A percentile compares a stretch with the other conserved stretches of the same genome.
Evolutionary conservation across 2,329 filamentous ascomycete species (phyloP).

Genomic region (Nigrospora osmanthi): DNA sequence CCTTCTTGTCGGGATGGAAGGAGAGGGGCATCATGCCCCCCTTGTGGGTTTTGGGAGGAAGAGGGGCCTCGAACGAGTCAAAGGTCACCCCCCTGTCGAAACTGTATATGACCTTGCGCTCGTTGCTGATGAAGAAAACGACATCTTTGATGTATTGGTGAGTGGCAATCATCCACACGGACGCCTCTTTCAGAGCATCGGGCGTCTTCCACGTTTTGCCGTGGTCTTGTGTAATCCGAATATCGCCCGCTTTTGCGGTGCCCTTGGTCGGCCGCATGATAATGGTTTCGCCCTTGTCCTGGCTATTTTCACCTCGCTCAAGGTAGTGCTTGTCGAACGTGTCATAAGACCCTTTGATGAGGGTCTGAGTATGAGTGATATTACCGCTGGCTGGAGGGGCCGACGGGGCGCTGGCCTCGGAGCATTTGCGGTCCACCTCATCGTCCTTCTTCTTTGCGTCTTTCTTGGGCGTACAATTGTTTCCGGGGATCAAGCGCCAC

Average conservation of each 20-base stretch:
- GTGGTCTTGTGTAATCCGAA: slow-evolving; percentile 76
- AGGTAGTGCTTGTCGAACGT: slow-evolving; percentile 62
- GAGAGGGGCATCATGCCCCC: slow-evolving; percentile 41
- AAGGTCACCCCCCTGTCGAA: slow-evolving; percentile 70
- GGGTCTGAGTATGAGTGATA: slow-evolving; percentile 50
- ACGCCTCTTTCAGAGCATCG: slow-evolving; percentile 58
- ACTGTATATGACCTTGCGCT: slow-evolving; percentile 66
- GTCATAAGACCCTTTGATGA: slow-evolving; percentile 52
- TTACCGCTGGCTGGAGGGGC: slow-evolving; percentile 56
- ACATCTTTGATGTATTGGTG: slow-evolving; percentile 77
- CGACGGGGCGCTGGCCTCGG: slow-evolving; percentile 43
- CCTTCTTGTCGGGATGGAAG: slow-evolving; percentile 79
- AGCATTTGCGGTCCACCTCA: slow-evolving; percentile 67
- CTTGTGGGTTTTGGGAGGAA: slow-evolving; percentile 30
- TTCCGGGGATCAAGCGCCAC: slow-evolving; percentile 84
- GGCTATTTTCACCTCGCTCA: slow-evolving; percentile 61
- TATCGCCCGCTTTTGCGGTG: slow-evolving; percentile 41
- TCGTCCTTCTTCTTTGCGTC: slow-evolving; percentile 60
- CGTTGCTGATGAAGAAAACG: slow-evolving; percentile 74
- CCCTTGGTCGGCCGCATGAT: slow-evolving; percentile 45
- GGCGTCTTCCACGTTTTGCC: slow-evolving; percentile 73
- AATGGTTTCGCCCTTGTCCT: slow-evolving; percentile 63
- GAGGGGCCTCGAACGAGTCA: slow-evolving; percentile 64
- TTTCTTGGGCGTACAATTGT: slow-evolving; percentile 56
- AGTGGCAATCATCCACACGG: slow-evolving; percentile 63